phyloP scores from a whole-genome alignment of 2,329 filamentous ascomycete species.

The Ustulina deusta region DNA sequence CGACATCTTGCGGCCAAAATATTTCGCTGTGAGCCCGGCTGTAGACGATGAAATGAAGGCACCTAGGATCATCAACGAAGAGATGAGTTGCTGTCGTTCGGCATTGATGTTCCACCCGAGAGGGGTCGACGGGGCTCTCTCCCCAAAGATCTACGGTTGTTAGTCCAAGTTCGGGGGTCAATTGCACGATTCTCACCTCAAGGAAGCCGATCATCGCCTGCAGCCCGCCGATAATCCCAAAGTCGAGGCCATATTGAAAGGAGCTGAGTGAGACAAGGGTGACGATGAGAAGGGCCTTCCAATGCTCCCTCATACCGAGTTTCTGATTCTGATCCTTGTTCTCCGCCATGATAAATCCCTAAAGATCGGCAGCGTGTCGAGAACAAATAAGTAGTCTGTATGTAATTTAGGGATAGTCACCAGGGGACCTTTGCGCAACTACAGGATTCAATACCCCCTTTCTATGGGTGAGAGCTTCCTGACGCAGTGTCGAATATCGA shows the following conservation, averaged over 20 bases:
- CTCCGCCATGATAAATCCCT: conserved; percentile 38
- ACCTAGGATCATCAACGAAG: conserved; percentile 61
- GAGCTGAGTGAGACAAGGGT: conserved; percentile 49
- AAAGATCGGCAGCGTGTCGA: background rate
- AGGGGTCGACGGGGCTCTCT: conserved; percentile 42
- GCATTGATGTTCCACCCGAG: conserved; percentile 52
- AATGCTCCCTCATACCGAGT: conserved; percentile 44
- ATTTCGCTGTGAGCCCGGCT: conserved; percentile 55
- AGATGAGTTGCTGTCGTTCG: conserved; percentile 60
- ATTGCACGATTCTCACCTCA: conserved; percentile 39
- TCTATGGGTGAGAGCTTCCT: background rate
- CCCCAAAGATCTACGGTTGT: conserved; percentile 46
- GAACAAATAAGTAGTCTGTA: background rate
- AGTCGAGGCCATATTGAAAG: conserved; percentile 52
- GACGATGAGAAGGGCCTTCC: conserved; percentile 47
- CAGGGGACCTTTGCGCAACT: background rate
- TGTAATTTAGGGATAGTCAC: background rate
- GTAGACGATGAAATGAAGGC: conserved; percentile 59
- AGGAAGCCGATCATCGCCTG: conserved; percentile 53
- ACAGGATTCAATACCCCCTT: background rate
- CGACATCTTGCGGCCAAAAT: conserved; percentile 52
- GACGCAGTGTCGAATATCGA: background rate
- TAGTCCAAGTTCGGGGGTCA: conserved; percentile 6
- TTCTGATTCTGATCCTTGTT: conserved; percentile 36
- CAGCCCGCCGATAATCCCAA: conserved; percentile 51